Conservation (phyloP, 2,329 filamentous ascomycete genomes). For the Pestalotiopsis sp. region DNA sequence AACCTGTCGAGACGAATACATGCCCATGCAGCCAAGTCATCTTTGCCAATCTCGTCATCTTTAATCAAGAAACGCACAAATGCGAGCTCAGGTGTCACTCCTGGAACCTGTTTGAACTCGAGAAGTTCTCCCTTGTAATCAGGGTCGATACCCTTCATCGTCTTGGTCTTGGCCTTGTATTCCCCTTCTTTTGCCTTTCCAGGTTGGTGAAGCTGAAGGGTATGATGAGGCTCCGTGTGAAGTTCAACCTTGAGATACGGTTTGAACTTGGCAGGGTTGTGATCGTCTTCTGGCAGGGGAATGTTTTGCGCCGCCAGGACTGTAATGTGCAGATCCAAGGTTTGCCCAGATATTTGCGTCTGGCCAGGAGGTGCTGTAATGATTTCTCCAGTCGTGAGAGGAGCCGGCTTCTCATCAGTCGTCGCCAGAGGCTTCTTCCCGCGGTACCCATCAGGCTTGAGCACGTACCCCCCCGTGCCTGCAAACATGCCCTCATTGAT, state of each 20-base stretch:
- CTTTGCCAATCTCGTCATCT: conserved; percentile 79
- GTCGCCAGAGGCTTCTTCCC: conserved; percentile 30
- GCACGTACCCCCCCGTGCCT: conserved; percentile 79
- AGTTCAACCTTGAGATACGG: conserved; percentile 85
- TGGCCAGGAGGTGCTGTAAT: conserved; percentile 19
- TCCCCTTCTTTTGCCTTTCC: conserved; percentile 59
- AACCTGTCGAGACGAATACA: conserved; percentile 85
- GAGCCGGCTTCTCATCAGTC: conserved; percentile 1
- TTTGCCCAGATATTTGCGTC: conserved; percentile 51
- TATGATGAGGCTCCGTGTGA: conserved; percentile 66
- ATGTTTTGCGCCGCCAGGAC: conserved; percentile 78
- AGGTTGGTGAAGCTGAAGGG: conserved; percentile 34
- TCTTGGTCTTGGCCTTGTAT: conserved; percentile 62
- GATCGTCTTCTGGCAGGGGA: conserved; percentile 61
- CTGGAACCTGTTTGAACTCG: conserved; percentile 55
- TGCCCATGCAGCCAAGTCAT: conserved; percentile 84
- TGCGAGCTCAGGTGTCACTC: conserved; percentile 68
- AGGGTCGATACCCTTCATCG: conserved; percentile 59
- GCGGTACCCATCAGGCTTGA: conserved; percentile 72
- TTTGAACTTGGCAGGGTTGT: conserved; percentile 60
- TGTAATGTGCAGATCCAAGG: conserved; percentile 71
- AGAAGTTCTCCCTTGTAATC: conserved; percentile 65
- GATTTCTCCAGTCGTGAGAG: conserved; percentile 27
- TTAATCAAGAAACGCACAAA: conserved; percentile 85
- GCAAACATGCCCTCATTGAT: conserved; percentile 92